Percentiles rank a stretch among this genome's conserved stretches.
phyloP scores from a whole-genome alignment of 108 stramenopile species.

The Mayamaea pseudoterrestris region DNA sequence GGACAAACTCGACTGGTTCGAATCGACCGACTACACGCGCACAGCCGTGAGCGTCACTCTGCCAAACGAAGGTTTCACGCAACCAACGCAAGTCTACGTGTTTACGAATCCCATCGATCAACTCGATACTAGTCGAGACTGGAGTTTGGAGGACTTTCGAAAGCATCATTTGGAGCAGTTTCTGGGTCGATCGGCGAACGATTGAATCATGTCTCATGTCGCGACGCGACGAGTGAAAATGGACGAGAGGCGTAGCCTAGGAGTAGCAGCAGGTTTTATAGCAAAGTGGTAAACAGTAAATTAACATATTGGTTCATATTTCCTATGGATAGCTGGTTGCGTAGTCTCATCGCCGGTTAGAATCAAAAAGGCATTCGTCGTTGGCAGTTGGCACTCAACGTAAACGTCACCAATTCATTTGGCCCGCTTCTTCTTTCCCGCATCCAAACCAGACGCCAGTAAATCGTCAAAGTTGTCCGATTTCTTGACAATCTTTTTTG shows the following conservation, averaged over 20 bases:
- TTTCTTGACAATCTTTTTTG: too few species aligned
- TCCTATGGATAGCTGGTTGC: too few species aligned
- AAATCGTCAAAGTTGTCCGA: slow-evolving; percentile 50
- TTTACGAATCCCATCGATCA: slow-evolving; percentile 22
- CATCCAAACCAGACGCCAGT: slow-evolving; percentile 43
- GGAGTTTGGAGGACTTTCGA: slow-evolving; percentile 35
- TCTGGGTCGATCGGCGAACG: slow-evolving; percentile 17
- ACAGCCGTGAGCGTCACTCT: slow-evolving; percentile 18
- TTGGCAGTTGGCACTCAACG: not conserved
- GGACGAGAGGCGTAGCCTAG: not conserved
- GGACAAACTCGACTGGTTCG: slow-evolving; percentile 51
- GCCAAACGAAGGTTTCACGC: not conserved
- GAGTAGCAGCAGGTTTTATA: too few species aligned
- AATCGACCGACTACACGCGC: slow-evolving; percentile 47
- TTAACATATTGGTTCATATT: too few species aligned
- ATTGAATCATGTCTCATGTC: too few species aligned
- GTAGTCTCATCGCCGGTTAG: not conserved
- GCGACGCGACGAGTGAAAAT: not conserved
- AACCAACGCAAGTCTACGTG: slow-evolving; percentile 30
- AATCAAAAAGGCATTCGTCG: not conserved
- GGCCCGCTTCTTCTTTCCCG: slow-evolving; percentile 25
- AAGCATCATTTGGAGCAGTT: slow-evolving; percentile 30
- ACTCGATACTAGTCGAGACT: slow-evolving; percentile 25
- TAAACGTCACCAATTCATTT: slow-evolving; percentile 1
- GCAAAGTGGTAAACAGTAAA: too few species aligned